phyloP scores from a whole-genome alignment of 1,284 basidiomycete genomes.

The Sphagnurus paluster region DNA sequence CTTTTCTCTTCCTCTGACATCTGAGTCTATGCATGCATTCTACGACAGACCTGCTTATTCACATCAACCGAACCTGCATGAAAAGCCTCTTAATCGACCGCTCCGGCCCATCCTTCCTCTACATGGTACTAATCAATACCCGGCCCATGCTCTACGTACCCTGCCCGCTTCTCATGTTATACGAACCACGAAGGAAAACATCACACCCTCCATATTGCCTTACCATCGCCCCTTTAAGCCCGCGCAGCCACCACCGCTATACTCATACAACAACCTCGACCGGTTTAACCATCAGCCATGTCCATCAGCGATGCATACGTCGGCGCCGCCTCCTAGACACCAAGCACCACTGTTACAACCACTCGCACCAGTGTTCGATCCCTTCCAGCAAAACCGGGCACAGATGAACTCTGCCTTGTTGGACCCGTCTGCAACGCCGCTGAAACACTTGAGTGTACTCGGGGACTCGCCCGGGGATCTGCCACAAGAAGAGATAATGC shows the following conservation, averaged over 20 bases:
- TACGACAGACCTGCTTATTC: background rate
- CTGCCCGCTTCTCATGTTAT: too few relatives aligned
- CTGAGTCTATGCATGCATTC: background rate
- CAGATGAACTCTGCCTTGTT: conserved; percentile 9
- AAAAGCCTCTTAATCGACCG: background rate
- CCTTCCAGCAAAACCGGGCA: background rate
- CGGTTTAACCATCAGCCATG: background rate
- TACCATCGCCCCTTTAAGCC: background rate
- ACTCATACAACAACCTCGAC: conserved; percentile 4
- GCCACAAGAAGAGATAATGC: conserved; percentile 24
- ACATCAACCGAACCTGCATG: background rate
- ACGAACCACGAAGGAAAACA: too few relatives aligned
- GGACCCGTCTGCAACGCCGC: conserved; percentile 28
- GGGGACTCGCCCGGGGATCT: conserved; percentile 21
- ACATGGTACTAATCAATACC: too few relatives aligned
- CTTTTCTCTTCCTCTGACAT: too few relatives aligned
- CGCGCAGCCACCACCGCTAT: conserved; percentile 5
- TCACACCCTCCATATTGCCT: background rate
- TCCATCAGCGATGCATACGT: background rate
- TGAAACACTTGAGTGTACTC: conserved; percentile 33
- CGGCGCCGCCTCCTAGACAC: background rate
- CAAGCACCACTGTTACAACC: background rate
- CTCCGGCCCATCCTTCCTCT: conserved; percentile 9
- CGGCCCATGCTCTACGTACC: too few relatives aligned
- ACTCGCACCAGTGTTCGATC: background rate